Evolutionary conservation across 768 basidiomycete species (phyloP), one percentile per base, ranked within the genome.

Genomic region (Trametes cubensis): DNA sequence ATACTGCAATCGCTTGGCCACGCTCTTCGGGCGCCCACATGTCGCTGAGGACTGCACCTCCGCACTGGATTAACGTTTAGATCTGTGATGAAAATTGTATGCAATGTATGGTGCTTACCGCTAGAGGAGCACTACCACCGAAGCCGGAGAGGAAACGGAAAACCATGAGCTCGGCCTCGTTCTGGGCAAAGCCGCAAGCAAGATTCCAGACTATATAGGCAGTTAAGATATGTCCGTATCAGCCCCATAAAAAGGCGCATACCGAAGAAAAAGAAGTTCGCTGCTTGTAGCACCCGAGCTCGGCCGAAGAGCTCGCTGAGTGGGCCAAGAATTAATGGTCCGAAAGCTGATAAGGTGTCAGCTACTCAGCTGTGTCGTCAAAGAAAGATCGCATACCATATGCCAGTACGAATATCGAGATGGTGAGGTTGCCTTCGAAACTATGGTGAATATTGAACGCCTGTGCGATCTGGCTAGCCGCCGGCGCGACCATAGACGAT

Each of bases 401-500:
- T 5, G 82, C 88, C 47, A 84, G 79, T 0, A 85, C 74, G 57
- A 84, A 85, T 10, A 84, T 81, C 0, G 86, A 88, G 0, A 82
- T 84, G 26, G 80, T 82, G 74, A 92, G 80, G 1, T 83, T 83
- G 20, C 83, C 73, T 4, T 84, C 55, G 0, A 77, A 80, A 2
- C 66, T 62, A 67, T 70, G 84, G 10, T 79, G 84, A 26, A 90
- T 80, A 1, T 82, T 78, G 62, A 92, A 86, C 20, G 83, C 72
- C 3, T 70, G 60, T 2, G 78, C 85, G 0, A 92, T 66, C 55
- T 84, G 79, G 4, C 65, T 61, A 0, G 79, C 75, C 0, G 89
- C 89, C 0, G 89, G 89, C 0, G 90, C 86, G 1, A 90, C 76
- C 85, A 90, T 90, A 4, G 88, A 83, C 4, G 90, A 92, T 0